Conservation (phyloP, 805 yeast species). For the Candida ipomoeae region DNA sequence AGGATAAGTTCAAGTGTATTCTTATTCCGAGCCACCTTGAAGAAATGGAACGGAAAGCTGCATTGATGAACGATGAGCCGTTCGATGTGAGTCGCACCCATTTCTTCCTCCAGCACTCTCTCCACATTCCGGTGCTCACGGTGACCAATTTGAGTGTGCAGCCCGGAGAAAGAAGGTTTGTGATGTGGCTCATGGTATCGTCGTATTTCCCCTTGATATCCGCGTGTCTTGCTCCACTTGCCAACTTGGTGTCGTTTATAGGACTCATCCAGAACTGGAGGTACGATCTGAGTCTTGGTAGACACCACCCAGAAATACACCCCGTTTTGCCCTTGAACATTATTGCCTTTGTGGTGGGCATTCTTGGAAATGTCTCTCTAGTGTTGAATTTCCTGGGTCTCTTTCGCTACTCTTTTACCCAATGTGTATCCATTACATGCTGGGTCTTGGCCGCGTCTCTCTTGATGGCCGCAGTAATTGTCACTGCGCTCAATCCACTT, state of each 20-base stretch:
- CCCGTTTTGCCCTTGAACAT: slow-evolving; percentile 53
- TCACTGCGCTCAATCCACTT: slow-evolving; percentile 22
- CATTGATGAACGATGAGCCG: neutral
- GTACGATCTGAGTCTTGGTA: slow-evolving; percentile 19
- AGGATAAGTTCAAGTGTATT: slow-evolving; percentile 15
- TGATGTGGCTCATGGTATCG: slow-evolving; percentile 63
- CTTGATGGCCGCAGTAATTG: slow-evolving; percentile 46
- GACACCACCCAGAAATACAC: slow-evolving; percentile 23
- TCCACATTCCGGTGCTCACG: slow-evolving; percentile 30
- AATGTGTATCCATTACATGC: slow-evolving; percentile 54
- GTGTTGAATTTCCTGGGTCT: slow-evolving; percentile 63
- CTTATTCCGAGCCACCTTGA: slow-evolving; percentile 9
- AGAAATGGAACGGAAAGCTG: slow-evolving; percentile 2
- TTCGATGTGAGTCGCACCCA: slow-evolving; percentile 9
- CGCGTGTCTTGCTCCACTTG: slow-evolving; percentile 75
- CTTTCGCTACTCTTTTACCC: slow-evolving; percentile 57
- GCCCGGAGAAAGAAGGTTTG: slow-evolving; percentile 35
- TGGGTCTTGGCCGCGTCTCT: slow-evolving; percentile 60
- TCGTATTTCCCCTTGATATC: slow-evolving; percentile 71
- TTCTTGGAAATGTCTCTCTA: slow-evolving; percentile 63
- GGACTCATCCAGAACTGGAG: slow-evolving; percentile 73
- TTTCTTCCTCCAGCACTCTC: slow-evolving; percentile 25
- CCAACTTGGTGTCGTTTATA: slow-evolving; percentile 68
- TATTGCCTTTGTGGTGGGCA: slow-evolving; percentile 59
- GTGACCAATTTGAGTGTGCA: slow-evolving; percentile 28